phyloP scores from a whole-genome alignment of 2,329 filamentous ascomycete species.

The Paracoccidioides lutzii region DNA sequence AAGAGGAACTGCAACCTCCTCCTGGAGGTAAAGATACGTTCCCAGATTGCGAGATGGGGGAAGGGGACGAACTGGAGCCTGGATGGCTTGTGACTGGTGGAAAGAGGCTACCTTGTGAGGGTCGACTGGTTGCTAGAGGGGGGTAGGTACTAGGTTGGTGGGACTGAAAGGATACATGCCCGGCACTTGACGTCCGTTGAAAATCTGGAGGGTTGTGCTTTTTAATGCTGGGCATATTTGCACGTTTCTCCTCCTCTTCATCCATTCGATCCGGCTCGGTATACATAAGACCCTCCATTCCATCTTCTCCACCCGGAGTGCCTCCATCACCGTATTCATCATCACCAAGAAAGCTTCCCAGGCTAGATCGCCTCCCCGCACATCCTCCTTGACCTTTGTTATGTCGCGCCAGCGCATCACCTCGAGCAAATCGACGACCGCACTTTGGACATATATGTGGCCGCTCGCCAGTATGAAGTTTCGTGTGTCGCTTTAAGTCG shows the following conservation, averaged over 20 bases:
- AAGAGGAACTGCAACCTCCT: slow-evolving; percentile 22
- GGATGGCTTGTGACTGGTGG: slow-evolving; percentile 48
- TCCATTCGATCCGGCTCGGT: slow-evolving; percentile 38
- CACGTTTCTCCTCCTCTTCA: slow-evolving; percentile 36
- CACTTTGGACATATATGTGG: slow-evolving; percentile 93
- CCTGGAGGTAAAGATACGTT: slow-evolving; percentile 29
- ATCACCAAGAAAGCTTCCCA: slow-evolving; percentile 67
- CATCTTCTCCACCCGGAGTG: slow-evolving; percentile 39
- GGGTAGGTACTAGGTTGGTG: slow-evolving; percentile 66
- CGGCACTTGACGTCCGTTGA: slow-evolving; percentile 29
- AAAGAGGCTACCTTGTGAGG: slow-evolving; percentile 44
- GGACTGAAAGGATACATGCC: slow-evolving; percentile 42
- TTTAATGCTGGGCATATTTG: slow-evolving; percentile 57
- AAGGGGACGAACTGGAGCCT: slow-evolving; percentile 43
- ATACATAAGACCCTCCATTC: slow-evolving; percentile 53
- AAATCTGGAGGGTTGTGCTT: slow-evolving; percentile 51
- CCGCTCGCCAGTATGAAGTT: slow-evolving; percentile 91
- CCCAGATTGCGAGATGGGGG: slow-evolving; percentile 36
- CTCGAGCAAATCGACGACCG: slow-evolving; percentile 84
- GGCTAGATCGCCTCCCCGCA: slow-evolving; percentile 76
- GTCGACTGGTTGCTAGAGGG: slow-evolving; percentile 46
- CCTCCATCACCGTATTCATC: slow-evolving; percentile 49
- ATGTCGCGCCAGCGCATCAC: slow-evolving; percentile 86
- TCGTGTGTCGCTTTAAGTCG: slow-evolving; percentile 89
- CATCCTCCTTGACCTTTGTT: slow-evolving; percentile 94